Evolutionary conservation across 2,329 filamentous ascomycete species (phyloP), one percentile per base, ranked within the genome.

Genomic region (Colletotrichum echinochloae): DNA sequence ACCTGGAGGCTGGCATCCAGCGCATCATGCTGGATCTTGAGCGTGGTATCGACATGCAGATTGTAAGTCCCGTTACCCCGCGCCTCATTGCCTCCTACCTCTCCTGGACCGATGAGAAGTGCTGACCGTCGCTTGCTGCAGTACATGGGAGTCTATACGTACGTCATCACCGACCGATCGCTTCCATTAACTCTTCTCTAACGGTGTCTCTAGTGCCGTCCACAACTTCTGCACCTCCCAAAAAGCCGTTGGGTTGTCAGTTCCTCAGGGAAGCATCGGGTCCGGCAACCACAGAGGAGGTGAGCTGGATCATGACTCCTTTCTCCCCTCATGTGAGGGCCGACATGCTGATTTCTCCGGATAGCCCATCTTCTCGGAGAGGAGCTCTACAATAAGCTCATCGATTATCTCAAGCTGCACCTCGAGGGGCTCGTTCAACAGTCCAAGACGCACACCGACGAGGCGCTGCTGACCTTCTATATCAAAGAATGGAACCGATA

Each of bases 151-250:
- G 90, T 98, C 71, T 98, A 98, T 83, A 98, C 95, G 92, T 94
- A 79, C 62, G 76, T 44, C 20, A 12, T 39, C 28, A 12, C 54
- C 59, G 26, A 20, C 26, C 37, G 54, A 44, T 23, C 39, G 28
- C 28, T 44, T 4, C 26, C 18, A 49, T 39, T 26, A 28, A 46
- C n/a, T 8, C 28, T 67, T 65, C 83, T 88, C 83, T 88, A 74
- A 88, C 77, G 26, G 48, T 55, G 55, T 60, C 60, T 60, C 65
- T 79, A 95, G 88, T 63, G 94, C 95, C 72, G 96, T 99, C 60
- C 96, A 99, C 84, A 98, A 99, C 84, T 99, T 99, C 82, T 99
- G 96, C 81, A 99, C 96, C 66, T 97, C 96, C 30, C 96, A 98
- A 81, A 98, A 98, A 81, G 94, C 94, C 1, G 90, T 95, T 54